phyloP scores from a whole-genome alignment of 371 early-diverging fungal genomes.

The Mucor velutinosus region DNA sequence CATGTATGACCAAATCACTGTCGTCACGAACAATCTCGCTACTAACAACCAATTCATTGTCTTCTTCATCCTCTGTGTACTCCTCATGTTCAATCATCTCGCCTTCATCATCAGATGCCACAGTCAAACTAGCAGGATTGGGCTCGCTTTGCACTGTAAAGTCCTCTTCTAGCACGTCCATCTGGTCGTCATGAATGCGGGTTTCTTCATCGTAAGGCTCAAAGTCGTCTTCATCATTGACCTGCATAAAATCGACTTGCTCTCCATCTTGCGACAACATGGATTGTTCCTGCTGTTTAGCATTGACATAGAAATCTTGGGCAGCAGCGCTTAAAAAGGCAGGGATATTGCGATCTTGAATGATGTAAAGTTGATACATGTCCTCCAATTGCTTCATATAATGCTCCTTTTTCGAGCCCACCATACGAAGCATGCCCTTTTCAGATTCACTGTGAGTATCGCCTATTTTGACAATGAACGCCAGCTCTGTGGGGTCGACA shows the following conservation, averaged over 20 bases:
- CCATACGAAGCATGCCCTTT: slow-evolving; percentile 52
- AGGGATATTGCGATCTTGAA: slow-evolving; percentile 69
- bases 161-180: background rate
- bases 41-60: background rate
- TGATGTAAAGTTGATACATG: slow-evolving; percentile 65
- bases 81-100: background rate
- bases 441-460: slow-evolving; percentile 48
- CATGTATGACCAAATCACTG: background rate
- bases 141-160: background rate
- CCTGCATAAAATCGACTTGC: background rate
- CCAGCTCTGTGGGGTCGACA: slow-evolving; percentile 53
- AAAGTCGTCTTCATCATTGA: background rate
- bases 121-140: background rate
- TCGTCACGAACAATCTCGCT: background rate
- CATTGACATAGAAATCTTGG: slow-evolving; percentile 42
- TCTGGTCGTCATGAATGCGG: background rate
- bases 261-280: background rate
- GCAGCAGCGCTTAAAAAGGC: slow-evolving; percentile 79
- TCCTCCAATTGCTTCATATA: slow-evolving; percentile 56
- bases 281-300: background rate
- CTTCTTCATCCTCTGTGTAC: background rate
- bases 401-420: slow-evolving; percentile 63
- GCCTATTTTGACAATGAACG: slow-evolving; percentile 65
- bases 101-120: background rate
- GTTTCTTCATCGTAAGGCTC: slow-evolving; percentile 1